These are phyloP conservation scores for Aspergillus caelatus DNA, from an alignment of 2,329 filamentous ascomycete genomes.

Conservation along the genomic window DNA sequence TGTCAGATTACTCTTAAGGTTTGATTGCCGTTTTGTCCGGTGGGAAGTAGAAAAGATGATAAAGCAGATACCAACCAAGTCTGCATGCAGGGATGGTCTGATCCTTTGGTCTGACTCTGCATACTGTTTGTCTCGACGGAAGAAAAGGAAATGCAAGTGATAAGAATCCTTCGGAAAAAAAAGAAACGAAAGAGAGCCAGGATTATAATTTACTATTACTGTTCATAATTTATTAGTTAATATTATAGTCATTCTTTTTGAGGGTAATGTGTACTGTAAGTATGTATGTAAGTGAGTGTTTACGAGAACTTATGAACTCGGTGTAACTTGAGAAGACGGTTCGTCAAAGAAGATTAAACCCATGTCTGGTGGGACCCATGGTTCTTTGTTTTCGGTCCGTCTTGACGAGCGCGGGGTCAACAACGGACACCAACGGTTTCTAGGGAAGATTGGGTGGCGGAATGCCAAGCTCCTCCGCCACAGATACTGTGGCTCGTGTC, in stretches of 20 bases:
- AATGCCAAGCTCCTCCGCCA: neutral
- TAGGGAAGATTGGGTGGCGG: neutral
- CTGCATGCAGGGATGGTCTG: slow-evolving; percentile 5
- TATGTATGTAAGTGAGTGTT: neutral
- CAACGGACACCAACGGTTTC: neutral
- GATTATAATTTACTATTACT: neutral
- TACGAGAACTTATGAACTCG: neutral
- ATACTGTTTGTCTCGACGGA: neutral
- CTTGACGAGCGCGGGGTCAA: slow-evolving; percentile 5
- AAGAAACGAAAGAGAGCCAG: neutral
- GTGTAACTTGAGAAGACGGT: neutral
- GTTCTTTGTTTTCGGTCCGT: slow-evolving; percentile 15
- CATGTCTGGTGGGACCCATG: slow-evolving; percentile 15
- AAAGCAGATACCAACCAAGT: neutral
- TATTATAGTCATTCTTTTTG: neutral
- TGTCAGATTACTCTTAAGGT: slow-evolving; percentile 2
- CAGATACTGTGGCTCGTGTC: slow-evolving; percentile 5
- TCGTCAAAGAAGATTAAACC: slow-evolving; percentile 13
- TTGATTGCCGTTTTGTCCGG: neutral
- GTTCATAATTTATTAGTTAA: neutral
- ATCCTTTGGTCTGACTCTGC: neutral
- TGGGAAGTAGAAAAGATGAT: neutral
- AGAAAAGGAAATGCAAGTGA: neutral
- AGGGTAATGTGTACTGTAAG: neutral
- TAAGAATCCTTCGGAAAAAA: neutral